Conservation (phyloP, 805 yeast species). For the Candida endomychidarum region DNA sequence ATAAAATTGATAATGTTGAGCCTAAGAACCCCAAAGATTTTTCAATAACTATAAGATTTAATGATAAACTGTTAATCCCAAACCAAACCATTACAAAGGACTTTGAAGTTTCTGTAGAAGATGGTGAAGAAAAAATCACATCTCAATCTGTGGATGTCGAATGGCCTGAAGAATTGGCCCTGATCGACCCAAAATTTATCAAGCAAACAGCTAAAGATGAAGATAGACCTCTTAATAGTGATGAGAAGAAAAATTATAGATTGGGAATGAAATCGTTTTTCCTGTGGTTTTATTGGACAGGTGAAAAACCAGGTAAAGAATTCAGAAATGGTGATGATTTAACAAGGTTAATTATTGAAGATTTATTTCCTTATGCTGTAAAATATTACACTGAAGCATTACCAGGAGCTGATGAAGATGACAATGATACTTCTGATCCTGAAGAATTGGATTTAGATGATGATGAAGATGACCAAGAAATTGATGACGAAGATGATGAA, state of each 20-base stretch:
- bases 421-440: conserved; percentile 47
- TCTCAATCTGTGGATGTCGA: conserved; percentile 55
- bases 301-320: conserved; percentile 71
- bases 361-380: conserved; percentile 81
- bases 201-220: conserved; percentile 30
- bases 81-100: conserved; percentile 59
- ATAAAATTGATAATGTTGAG: conserved; percentile 29
- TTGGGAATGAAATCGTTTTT: conserved; percentile 81
- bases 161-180: conserved; percentile 70
- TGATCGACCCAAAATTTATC: conserved; percentile 54
- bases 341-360: conserved; percentile 71
- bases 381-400: conserved; percentile 77
- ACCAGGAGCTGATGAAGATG: conserved; percentile 58
- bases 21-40: conserved; percentile 49
- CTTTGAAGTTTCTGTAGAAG: conserved; percentile 50
- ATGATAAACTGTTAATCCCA: conserved; percentile 43
- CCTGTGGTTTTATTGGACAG: conserved; percentile 87
- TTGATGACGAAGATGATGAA: neutral
- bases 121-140: conserved; percentile 54
- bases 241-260: conserved; percentile 61
- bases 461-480: conserved; percentile 10
- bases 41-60: conserved; percentile 57
- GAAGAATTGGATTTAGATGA: conserved; percentile 46
- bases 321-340: conserved; percentile 78
- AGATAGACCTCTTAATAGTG: conserved; percentile 39